These are phyloP conservation scores for Blastobotrys petasosporus DNA, from an alignment of 1,139 yeast species.

Conservation along the genomic window DNA sequence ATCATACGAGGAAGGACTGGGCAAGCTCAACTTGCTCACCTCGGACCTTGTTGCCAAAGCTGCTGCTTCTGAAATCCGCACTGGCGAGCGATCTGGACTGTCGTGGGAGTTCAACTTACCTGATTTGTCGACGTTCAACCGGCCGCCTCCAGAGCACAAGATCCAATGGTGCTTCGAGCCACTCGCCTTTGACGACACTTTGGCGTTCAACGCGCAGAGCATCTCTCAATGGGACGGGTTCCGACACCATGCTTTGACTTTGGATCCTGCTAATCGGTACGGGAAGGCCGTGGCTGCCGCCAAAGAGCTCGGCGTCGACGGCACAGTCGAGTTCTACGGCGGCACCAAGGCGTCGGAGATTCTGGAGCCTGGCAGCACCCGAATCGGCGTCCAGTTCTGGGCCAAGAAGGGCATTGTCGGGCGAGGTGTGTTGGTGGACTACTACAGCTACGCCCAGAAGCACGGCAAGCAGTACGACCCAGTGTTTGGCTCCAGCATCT, in stretches of 20 bases:
- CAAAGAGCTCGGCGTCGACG: conserved; percentile 8
- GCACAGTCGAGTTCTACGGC: conserved; percentile 21
- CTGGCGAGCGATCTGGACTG: conserved; percentile 21
- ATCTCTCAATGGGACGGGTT: conserved; percentile 35
- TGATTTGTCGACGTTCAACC: conserved; percentile 18
- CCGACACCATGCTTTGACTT: conserved; percentile 27
- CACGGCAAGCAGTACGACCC: conserved; percentile 21
- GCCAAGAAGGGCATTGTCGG: conserved; percentile 31
- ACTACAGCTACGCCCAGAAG: conserved; percentile 25
- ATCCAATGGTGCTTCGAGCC: conserved; percentile 11
- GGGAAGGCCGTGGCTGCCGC: not conserved
- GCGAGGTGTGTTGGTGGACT: conserved; percentile 32
- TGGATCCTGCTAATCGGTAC: not conserved
- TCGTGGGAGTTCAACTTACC: conserved; percentile 19
- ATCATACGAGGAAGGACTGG: conserved; percentile 22
- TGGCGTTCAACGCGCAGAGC: conserved; percentile 29
- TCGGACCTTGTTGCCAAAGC: conserved; percentile 19
- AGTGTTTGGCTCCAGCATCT: conserved; percentile 23
- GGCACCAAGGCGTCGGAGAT: conserved; percentile 25
- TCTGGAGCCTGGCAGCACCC: conserved; percentile 14
- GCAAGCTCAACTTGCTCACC: conserved; percentile 21
- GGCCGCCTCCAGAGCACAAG: conserved; percentile 1
- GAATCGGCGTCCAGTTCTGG: conserved; percentile 30
- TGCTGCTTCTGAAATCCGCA: conserved; percentile 16
- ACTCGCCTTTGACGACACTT: conserved; percentile 27